phyloP scores from a whole-genome alignment of 805 yeast species.

The Clavispora santaluciae region DNA sequence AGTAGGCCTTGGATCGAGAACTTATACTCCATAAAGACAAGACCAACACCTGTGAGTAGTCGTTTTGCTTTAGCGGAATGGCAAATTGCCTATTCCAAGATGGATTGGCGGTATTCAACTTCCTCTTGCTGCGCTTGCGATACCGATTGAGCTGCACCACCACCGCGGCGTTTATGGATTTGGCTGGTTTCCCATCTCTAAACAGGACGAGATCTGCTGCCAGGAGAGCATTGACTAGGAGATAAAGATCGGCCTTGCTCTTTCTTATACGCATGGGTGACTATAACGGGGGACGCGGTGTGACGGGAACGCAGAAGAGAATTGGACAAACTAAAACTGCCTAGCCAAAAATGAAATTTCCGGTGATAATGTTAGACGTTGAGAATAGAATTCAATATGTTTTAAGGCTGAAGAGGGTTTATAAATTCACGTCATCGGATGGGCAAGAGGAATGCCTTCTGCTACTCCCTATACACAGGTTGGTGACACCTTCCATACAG shows the following conservation, averaged over 20 bases:
- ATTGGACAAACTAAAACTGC: not conserved
- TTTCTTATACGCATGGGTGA: conserved; percentile 8
- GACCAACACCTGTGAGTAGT: conserved; percentile 24
- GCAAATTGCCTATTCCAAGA: conserved; percentile 34
- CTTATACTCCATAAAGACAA: conserved; percentile 40
- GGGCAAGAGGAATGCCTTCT: not conserved
- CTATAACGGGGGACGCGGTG: not conserved
- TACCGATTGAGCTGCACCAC: conserved; percentile 29
- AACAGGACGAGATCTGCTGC: conserved; percentile 35
- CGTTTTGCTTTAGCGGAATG: conserved; percentile 28
- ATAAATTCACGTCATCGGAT: not conserved
- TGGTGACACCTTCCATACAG: not conserved
- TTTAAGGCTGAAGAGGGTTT: too few relatives aligned
- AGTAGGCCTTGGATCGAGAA: conserved; percentile 30
- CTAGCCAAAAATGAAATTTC: not conserved
- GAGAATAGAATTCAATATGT: too few relatives aligned
- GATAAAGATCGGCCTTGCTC: conserved; percentile 2
- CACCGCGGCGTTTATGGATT: conserved; percentile 32
- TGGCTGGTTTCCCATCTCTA: conserved; percentile 10
- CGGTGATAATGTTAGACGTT: too few relatives aligned
- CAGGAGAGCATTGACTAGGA: conserved; percentile 27
- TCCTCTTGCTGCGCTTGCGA: conserved; percentile 27
- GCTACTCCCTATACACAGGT: not conserved
- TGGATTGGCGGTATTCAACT: conserved; percentile 32
- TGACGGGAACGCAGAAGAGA: not conserved